Conservation (phyloP, 2,329 filamentous ascomycete species). For the Xylaria arbuscula region DNA sequence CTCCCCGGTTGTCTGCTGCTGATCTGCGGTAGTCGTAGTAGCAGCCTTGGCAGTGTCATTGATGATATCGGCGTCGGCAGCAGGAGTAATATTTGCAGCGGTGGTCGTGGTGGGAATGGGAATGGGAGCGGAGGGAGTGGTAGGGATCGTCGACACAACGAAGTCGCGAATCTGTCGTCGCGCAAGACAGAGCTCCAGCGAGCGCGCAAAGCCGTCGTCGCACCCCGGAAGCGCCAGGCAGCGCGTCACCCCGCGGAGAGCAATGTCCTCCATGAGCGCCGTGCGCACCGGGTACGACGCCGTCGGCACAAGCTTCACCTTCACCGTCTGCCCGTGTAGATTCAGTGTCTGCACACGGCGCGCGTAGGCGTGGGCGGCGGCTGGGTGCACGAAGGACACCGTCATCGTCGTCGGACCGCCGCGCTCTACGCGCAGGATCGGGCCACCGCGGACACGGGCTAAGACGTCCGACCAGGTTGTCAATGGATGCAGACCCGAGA, state of each 20-base stretch:
- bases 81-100: neutral
- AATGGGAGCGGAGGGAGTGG: neutral
- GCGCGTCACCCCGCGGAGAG: slow-evolving; percentile 3
- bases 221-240: neutral
- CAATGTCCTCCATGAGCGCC: neutral
- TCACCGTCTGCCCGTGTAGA: neutral
- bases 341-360: neutral
- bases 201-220: neutral
- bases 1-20: no score
- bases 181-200: neutral
- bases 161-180: neutral
- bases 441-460: slow-evolving; percentile 36
- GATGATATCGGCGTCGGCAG: neutral
- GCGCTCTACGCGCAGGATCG: slow-evolving; percentile 18
- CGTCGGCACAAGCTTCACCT: slow-evolving; percentile 12
- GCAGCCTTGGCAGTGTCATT: neutral
- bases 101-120: neutral
- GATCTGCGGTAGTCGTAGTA: no score
- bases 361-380: slow-evolving; percentile 20
- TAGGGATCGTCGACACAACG: no score
- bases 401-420: neutral
- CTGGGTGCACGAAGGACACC: slow-evolving; percentile 5
- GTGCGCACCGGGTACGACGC: slow-evolving; percentile 23
- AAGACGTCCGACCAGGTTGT: slow-evolving; percentile 27
- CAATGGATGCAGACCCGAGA: slow-evolving; percentile 12